Evolutionary conservation across 2,329 filamentous ascomycete genomes (phyloP).

Genomic region (Hirsutella minnesotensis): DNA sequence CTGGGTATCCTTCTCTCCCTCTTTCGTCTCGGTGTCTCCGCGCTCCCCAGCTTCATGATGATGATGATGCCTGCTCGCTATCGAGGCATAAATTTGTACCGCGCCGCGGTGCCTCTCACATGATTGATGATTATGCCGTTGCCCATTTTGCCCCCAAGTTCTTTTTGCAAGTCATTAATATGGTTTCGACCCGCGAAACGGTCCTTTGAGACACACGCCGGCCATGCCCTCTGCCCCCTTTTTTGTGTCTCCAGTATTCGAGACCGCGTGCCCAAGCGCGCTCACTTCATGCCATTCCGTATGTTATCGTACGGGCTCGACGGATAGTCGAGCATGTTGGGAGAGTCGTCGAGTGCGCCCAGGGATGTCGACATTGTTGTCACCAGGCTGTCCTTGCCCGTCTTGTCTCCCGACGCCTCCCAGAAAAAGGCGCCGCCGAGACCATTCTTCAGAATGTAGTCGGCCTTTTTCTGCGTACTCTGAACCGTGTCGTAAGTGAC

Average conservation of each 20-base stretch:
- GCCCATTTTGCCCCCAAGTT: not conserved
- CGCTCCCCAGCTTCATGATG: conserved; percentile 11
- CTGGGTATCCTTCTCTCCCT: too few species aligned
- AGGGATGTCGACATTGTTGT: conserved; percentile 33
- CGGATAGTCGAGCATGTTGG: conserved; percentile 44
- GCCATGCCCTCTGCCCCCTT: not conserved
- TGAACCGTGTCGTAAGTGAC: conserved; percentile 56
- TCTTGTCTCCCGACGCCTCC: conserved; percentile 61
- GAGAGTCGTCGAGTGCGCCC: conserved; percentile 30
- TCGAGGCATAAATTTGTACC: too few species aligned
- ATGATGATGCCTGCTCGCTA: conserved; percentile 6
- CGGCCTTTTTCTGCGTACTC: conserved; percentile 48
- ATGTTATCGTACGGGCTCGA: conserved; percentile 48
- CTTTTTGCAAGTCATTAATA: not conserved
- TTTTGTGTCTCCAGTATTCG: too few species aligned
- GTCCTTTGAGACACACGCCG: too few species aligned
- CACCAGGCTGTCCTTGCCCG: conserved; percentile 44
- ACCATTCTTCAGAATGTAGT: conserved; percentile 45
- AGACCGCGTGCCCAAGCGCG: too few species aligned
- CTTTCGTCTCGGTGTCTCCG: not conserved
- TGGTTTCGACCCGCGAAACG: not conserved
- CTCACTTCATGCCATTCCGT: conserved; percentile 13
- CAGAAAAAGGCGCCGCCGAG: conserved; percentile 77
- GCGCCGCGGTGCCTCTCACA: too few species aligned
- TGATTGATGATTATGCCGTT: too few species aligned